Base-by-base conservation (phyloP, 225 moss, liverwort and hornwort species). In the Straminergon stramineum region DNA sequence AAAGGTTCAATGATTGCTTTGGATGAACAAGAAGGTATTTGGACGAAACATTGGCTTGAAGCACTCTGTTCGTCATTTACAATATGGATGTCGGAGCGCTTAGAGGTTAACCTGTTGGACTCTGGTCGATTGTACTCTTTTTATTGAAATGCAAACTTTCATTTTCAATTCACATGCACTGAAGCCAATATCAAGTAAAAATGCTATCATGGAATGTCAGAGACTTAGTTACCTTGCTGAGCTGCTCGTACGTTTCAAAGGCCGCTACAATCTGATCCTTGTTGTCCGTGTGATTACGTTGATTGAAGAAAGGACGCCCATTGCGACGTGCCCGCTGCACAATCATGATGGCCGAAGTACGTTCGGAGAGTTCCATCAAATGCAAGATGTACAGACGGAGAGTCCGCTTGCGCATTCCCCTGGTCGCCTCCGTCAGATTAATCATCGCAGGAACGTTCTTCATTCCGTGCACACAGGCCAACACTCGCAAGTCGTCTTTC, bases 381-480 rank as follows among this genome's bases (percentile, higher is more conserved):
- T 97, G 98, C 87, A 98, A 89, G 63, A 96, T 97, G 93, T 95
- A 98, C 11, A 97, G 93, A 17, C 98, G 96, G 32, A 96, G 93
- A 37, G 91, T 92, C 37, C 92, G 90, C 90, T 93, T 95, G 22
- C 93, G 94, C 93, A 95, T 93, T 19, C 97, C 97, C 84, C 96
- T 83, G 37, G 95, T 93, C 41, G 96, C 95, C 90, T 96, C 97
- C 12, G 96, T 96, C 43, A 98, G 92, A 69, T 98, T 97, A 20
- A 98, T 96, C 95, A 97, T 93, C 41, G 96, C 95, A 39, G 97
- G 96, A 8, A 98, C 92, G 52, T 97, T 95, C 88, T 91, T 93
- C 89, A 98, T 95, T 53, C 97, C 95, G 67, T 98, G 96, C 37
- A 98, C 98, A 58, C 98, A 98, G 39, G 93, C 91, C 87, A 98